phyloP scores from a whole-genome alignment of 352 stramenopile species.

The Phytophthora crassamura region DNA sequence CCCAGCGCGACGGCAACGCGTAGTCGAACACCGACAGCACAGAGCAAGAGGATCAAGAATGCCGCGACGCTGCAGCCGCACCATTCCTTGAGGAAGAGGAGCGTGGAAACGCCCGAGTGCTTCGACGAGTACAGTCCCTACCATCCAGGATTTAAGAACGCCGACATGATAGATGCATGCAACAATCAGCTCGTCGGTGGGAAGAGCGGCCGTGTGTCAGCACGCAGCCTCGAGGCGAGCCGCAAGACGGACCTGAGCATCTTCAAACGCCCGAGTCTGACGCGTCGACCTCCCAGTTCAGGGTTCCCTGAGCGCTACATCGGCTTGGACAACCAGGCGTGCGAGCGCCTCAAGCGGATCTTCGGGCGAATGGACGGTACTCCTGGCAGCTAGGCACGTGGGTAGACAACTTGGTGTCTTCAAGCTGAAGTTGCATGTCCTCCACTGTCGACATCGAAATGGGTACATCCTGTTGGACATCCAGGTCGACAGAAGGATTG shows the following conservation, averaged over 20 bases:
- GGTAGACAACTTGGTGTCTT: not conserved
- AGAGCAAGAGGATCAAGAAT: conserved; percentile 24
- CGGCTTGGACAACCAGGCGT: conserved; percentile 77
- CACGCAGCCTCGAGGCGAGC: conserved; percentile 6
- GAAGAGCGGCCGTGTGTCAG: conserved; percentile 1
- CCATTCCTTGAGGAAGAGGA: conserved; percentile 11
- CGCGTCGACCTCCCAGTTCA: conserved; percentile 52
- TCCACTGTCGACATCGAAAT: not conserved
- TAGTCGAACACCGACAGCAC: conserved; percentile 15
- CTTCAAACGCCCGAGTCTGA: conserved; percentile 75
- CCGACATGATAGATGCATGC: conserved; percentile 43
- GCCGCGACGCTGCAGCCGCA: conserved; percentile 6
- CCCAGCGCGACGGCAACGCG: not conserved
- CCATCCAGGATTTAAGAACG: conserved; percentile 63
- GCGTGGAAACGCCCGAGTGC: conserved; percentile 49
- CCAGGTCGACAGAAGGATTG: conserved; percentile 2
- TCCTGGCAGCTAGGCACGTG: conserved; percentile 6
- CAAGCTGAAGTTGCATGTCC: conserved; percentile 3
- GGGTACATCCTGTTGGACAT: not conserved
- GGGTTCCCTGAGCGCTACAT: conserved; percentile 81
- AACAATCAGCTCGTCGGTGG: conserved; percentile 35
- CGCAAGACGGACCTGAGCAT: conserved; percentile 75
- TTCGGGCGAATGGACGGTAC: conserved; percentile 67
- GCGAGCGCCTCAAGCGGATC: conserved; percentile 78
- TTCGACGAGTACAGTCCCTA: conserved; percentile 88